A percentile compares a stretch with the other conserved stretches of the same genome.
These are phyloP conservation scores for Penicillium expansum DNA, from an alignment of 2,329 filamentous ascomycete species.

Conservation along the genomic window DNA sequence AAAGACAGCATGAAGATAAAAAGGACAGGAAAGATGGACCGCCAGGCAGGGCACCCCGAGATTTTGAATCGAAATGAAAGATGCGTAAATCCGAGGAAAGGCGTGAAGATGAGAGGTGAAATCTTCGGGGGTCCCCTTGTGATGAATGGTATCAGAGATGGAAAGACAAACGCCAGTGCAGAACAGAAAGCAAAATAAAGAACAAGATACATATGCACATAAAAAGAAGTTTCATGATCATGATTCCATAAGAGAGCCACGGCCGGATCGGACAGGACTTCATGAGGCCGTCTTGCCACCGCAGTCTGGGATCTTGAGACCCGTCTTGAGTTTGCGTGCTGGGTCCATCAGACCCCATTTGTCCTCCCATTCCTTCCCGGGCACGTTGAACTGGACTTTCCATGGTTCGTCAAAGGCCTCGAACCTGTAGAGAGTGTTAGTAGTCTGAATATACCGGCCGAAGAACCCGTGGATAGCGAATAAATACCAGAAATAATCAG, in stretches of 20 bases:
- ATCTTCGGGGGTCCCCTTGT: neutral
- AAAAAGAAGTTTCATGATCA: conserved; percentile 18
- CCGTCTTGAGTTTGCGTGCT: conserved; percentile 76
- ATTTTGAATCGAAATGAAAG: neutral
- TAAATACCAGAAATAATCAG: conserved; percentile 84
- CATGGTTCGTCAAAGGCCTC: conserved; percentile 95
- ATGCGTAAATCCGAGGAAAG: neutral
- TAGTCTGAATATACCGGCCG: neutral
- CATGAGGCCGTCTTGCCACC: conserved; percentile 64
- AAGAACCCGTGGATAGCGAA: neutral
- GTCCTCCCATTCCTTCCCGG: conserved; percentile 78
- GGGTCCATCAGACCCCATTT: conserved; percentile 92
- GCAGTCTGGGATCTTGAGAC: conserved; percentile 84
- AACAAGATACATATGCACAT: conserved; percentile 3
- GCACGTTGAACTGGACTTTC: conserved; percentile 73
- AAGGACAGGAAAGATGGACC: neutral
- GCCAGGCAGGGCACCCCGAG: neutral
- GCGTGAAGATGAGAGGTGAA: neutral
- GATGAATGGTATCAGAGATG: neutral
- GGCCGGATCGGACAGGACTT: neutral
- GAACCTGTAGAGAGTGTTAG: conserved; percentile 56
- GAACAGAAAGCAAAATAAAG: neutral
- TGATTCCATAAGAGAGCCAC: conserved; percentile 15
- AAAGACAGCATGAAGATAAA: neutral
- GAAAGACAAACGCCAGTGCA: conserved; percentile 1